A percentile compares a stretch with the other conserved stretches of the same genome.
These are phyloP conservation scores for Scutellaria galericulata DNA, from an alignment of 257 asterid species.

Conservation along the genomic window DNA sequence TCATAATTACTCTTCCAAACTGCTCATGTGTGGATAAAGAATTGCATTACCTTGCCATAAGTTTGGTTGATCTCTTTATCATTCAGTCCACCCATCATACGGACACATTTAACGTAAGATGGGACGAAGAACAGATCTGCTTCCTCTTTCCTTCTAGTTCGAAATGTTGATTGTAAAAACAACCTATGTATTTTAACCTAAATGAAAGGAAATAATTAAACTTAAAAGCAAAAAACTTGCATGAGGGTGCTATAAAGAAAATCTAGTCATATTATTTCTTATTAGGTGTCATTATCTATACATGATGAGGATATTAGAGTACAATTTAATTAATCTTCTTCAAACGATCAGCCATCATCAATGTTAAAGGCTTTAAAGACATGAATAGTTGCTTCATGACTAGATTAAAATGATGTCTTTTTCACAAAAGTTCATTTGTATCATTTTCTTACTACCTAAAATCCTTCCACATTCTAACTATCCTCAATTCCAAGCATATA, in stretches of 20 bases:
- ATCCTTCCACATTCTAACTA: background rate
- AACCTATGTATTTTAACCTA: conserved; percentile 91
- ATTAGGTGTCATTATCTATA: conserved; percentile 13
- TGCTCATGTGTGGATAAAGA: conserved; percentile 20
- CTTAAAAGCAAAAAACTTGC: background rate
- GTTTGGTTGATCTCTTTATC: conserved; percentile 95
- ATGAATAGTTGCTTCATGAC: background rate
- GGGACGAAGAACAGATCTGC: conserved; percentile 96
- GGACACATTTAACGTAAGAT: conserved; percentile 83
- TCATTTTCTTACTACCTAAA: background rate
- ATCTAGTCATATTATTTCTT: background rate
- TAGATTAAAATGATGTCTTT: background rate
- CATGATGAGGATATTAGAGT: background rate
- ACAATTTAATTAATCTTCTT: background rate
- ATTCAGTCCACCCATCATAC: conserved; percentile 89
- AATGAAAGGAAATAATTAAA: conserved; percentile 23
- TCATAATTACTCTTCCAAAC: conserved; percentile 22
- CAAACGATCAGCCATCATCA: background rate
- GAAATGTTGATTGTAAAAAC: conserved; percentile 71
- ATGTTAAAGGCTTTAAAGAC: background rate
- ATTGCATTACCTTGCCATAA: conserved; percentile 69
- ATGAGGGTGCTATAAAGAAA: background rate
- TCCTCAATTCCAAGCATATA: background rate
- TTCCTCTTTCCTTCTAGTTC: conserved; percentile 75
- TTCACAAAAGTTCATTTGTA: background rate